Evolutionary conservation across 2,329 filamentous ascomycete species (phyloP), one percentile per base, ranked within the genome.

Genomic region (Ceratocystis ficicola): DNA sequence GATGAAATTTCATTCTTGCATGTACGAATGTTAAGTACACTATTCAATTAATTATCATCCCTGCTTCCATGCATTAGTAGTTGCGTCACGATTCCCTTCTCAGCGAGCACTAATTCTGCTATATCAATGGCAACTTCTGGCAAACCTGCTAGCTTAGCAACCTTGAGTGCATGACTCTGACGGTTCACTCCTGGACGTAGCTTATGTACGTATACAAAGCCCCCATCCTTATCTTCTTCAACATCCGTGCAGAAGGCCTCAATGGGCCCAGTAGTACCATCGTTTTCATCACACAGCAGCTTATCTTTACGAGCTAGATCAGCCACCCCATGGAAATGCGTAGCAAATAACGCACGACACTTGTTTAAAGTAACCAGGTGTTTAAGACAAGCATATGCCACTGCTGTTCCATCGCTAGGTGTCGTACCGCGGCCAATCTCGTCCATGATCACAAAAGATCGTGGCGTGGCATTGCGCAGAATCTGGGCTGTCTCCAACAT

Each of bases 401-500:
- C 88, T 0, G 94, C 94, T 1, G 87, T 83, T 1, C 94, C 94
- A 73, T 97, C 94, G 72, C 93, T 88, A 0, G 93, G 91, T 22
- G 94, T 96, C 0, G 95, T 99, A 7, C 94, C 94, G 61, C 94
- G 83, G 0, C 94, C 94, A 46, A 99, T 89, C 78, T 99, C 94
- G 74, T 99, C 94, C 93, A 99, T 97, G 74, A 99, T 93, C 68
- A 94, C 93, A 71, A 99, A 95, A 0, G 88, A 94, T 28, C 87
- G 82, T 1, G 85, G 77, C 0, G 93, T 97, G 0, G 94, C 93
- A 70, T 89, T 82, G 68, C 87, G 89, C 64, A 99, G 81, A 64
- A 99, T 99, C 30, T 88, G 82, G 1, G 93, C 92, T 22, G 94
- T 96, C 76, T 99, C 94, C 1, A 96, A 82, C 94, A 99, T 99